phyloP scores from a whole-genome alignment of 495 filamentous ascomycete genomes.

The Lentithecium fluviatile region DNA sequence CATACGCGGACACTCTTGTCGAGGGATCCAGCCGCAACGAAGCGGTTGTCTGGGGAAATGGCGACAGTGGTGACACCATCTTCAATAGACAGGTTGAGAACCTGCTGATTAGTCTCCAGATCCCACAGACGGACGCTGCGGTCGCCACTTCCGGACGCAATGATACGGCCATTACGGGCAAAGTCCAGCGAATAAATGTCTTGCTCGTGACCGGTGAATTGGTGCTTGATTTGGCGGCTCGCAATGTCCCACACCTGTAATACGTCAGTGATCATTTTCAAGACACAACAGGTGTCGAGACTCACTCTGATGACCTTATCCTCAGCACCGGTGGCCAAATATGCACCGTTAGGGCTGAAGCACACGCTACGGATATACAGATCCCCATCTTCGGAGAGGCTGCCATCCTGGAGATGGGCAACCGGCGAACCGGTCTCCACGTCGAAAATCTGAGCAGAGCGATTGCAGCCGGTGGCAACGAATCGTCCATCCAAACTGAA shows the following conservation, averaged over 20 bases:
- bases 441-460: slow-evolving; percentile 47
- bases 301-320: slow-evolving; percentile 48
- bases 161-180: slow-evolving; percentile 43
- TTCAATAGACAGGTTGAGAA: slow-evolving; percentile 43
- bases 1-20: slow-evolving; percentile 49
- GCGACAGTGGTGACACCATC: slow-evolving; percentile 50
- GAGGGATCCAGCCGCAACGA: slow-evolving; percentile 47
- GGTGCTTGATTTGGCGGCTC: slow-evolving; percentile 39
- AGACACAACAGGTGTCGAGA: background rate
- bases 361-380: slow-evolving; percentile 49
- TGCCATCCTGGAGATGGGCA: slow-evolving; percentile 43
- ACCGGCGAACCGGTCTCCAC: slow-evolving; percentile 41
- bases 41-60: slow-evolving; percentile 45
- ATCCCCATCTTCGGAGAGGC: slow-evolving; percentile 43
- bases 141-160: slow-evolving; percentile 48
- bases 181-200: slow-evolving; percentile 50
- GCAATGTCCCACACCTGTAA: slow-evolving; percentile 47
- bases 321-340: slow-evolving; percentile 47
- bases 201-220: slow-evolving; percentile 47
- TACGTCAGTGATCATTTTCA: background rate
- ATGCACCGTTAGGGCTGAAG: slow-evolving; percentile 48
- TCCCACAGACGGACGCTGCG: slow-evolving; percentile 48
- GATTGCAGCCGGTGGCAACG: slow-evolving; percentile 48
- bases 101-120: slow-evolving; percentile 38
- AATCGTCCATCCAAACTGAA: slow-evolving; percentile 46